Base-by-base conservation (phyloP, 257 asterid species). In the Solanum microdontum region DNA sequence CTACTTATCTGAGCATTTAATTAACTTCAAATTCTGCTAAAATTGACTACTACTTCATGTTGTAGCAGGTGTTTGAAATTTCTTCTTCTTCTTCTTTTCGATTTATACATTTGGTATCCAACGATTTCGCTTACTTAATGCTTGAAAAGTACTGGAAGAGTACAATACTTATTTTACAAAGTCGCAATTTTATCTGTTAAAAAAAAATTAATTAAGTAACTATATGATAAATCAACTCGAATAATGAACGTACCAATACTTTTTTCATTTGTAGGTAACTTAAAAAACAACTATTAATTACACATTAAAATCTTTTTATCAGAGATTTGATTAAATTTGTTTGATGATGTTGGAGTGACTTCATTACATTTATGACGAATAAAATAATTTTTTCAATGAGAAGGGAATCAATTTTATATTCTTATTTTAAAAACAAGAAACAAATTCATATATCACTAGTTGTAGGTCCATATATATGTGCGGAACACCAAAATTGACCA, bases 401-500 rank as follows among this genome's bases (percentile, higher is more conserved):
- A 80, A 80, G 45, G 24, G 55, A 75, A 75, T 33, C 1, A 73
- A 76, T n/a, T 12, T 23, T 4, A 43, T 11, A 0, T 51, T 23
- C 17, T 51, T 5, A 15, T 14, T 48, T 24, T 13, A 43, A 36
- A 80, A 80, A 48, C 55, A 80, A 80, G 85, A 80, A 80, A 45
- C 68, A 80, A 45, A 80, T 68, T 45, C 85, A 80, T 80, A 80
- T 28, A 80, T 45, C 39, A 45, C 68, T 45, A 80, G 85, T 80
- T 80, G 40, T 28, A 26, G 10, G 84, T 80, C 40, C 32, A 80
- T 45, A 80, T 24, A 80, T 84, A 64, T 37, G 55, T 6, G 77
- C 14, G 40, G 87, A 70, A 84, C 87, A 6, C 80, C 80, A 84
- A 66, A n/a, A 26, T 66, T 66, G 87, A 84, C 87, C 64, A 64